These are phyloP conservation scores for Colletotrichum falcatum DNA, from an alignment of 2,329 filamentous ascomycete species.

Conservation along the genomic window DNA sequence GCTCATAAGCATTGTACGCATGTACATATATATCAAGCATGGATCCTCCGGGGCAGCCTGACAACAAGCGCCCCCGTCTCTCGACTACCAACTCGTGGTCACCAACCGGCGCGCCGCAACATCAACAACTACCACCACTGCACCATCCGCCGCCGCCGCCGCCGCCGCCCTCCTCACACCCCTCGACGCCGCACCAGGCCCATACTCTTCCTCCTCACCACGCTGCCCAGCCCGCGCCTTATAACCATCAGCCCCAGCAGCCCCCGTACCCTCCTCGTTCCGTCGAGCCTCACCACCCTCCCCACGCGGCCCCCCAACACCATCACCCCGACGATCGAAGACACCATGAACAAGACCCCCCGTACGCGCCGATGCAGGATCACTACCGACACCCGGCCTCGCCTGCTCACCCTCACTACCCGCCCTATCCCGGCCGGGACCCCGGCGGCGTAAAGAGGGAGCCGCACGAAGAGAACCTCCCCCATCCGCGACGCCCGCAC, in stretches of 20 bases:
- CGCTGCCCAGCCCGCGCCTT: slow-evolving; percentile 50
- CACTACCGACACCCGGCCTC: slow-evolving; percentile 61
- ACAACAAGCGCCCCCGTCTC: slow-evolving; percentile 70
- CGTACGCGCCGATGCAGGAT: slow-evolving; percentile 67
- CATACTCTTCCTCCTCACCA: slow-evolving; percentile 52
- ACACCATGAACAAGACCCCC: slow-evolving; percentile 65
- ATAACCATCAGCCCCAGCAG: slow-evolving; percentile 48
- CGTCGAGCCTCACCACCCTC: slow-evolving; percentile 52
- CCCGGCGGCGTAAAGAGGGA: slow-evolving; percentile 69
- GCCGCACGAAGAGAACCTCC: slow-evolving; percentile 59
- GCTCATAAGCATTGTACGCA: slow-evolving; percentile 47
- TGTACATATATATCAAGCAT: slow-evolving; percentile 65
- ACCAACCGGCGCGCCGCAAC: slow-evolving; percentile 54
- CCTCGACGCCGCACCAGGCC: slow-evolving; percentile 49
- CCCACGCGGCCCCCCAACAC: slow-evolving; percentile 46
- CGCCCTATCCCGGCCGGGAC: slow-evolving; percentile 61
- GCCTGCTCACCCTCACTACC: slow-evolving; percentile 58
- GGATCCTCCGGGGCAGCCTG: slow-evolving; percentile 69
- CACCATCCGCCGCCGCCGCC: slow-evolving; percentile 55
- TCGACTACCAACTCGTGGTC: slow-evolving; percentile 59
- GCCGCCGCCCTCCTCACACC: slow-evolving; percentile 55
- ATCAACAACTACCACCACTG: slow-evolving; percentile 60
- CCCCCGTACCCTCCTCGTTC: slow-evolving; percentile 50
- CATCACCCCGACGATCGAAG: slow-evolving; percentile 61
- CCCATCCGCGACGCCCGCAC: slow-evolving; percentile 62